These are phyloP conservation scores for Euptelea pleiosperma DNA, from an alignment of 164 flowering plant species.

Conservation along the genomic window DNA sequence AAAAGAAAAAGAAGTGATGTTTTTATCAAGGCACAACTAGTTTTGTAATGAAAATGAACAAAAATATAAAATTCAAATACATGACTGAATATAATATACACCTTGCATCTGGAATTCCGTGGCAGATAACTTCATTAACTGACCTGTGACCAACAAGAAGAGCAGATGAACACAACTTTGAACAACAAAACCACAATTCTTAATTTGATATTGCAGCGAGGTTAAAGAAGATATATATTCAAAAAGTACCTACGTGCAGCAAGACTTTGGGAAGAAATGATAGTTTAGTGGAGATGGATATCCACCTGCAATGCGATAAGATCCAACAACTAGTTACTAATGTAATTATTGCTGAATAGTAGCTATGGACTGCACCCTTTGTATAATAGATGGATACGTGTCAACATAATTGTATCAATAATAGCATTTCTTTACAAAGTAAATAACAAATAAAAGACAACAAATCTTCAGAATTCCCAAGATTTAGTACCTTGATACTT, in stretches of 20 bases:
- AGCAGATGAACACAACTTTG: conserved; percentile 9
- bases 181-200: not conserved
- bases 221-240: conserved; percentile 12
- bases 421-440: not conserved
- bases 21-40: no score
- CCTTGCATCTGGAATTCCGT: conserved; percentile 99
- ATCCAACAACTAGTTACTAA: not conserved
- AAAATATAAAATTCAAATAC: not conserved
- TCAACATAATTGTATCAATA: not conserved
- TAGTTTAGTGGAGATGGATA: conserved; percentile 98
- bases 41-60: no score
- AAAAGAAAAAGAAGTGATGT: no score
- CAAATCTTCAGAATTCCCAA: not conserved
- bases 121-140: conserved; percentile 97
- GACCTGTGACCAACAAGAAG: conserved; percentile 55
- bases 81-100: conserved; percentile 14
- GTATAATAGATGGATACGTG: not conserved
- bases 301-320: conserved; percentile 54
- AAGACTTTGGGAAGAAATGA: conserved; percentile 95
- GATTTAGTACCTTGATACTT: no score
- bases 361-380: no score
- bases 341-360: no score
- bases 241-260: conserved; percentile 98
- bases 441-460: not conserved
- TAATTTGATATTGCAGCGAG: not conserved